Base-by-base conservation (phyloP, 305 asterid species). In the Ilex paraguariensis region DNA sequence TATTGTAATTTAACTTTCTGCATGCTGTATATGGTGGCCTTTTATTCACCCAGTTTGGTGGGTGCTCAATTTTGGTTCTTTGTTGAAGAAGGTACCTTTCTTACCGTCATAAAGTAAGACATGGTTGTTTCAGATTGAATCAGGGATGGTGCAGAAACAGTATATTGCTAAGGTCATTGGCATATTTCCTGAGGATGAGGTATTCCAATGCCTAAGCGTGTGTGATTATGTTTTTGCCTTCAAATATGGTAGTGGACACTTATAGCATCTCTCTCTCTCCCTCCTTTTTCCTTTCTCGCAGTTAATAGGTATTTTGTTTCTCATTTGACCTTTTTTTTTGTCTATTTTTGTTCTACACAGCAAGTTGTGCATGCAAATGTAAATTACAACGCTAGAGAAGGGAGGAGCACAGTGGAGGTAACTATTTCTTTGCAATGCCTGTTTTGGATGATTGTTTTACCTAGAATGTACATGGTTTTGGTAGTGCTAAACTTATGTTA, bases 101-200 rank as follows among this genome's bases (percentile, higher is more conserved):
- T 32, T 42, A 51, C 39, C 50, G 46, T 62, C 60, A 60, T 53
- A 52, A 73, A 57, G 31, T 54, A 40, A 32, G 39, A 55, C 39
- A 33, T 51, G 57, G 59, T 69, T 71, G 62, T 74, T 75, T 48
- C 76, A 90, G 99, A 93, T 93, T 66, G 95, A 82, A 83, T 75
- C 96, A 3, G 96, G 99, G 68, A 77, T 66, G 73, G 87, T 93
- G 66, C 78, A 86, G 85, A 93, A 93, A 71, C 85, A 79, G 68
- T 93, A 93, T 73, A 76, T 93, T 78, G 99, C 99, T 3, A 84
- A 84, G 77, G 97, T 93, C 50, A n/a, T 67, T 32, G 99, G 99
- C 50, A 83, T 77, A 16, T 93, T 93, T 79, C 99, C 99, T 11
- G 96, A 87, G 70, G 63, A 79, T 66, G 89, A 90, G 97, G 99